A percentile compares a stretch with the other conserved stretches of the same genome.
phyloP scores from a whole-genome alignment of 2,329 filamentous ascomycete species.

The Niveomyces coronatus region DNA sequence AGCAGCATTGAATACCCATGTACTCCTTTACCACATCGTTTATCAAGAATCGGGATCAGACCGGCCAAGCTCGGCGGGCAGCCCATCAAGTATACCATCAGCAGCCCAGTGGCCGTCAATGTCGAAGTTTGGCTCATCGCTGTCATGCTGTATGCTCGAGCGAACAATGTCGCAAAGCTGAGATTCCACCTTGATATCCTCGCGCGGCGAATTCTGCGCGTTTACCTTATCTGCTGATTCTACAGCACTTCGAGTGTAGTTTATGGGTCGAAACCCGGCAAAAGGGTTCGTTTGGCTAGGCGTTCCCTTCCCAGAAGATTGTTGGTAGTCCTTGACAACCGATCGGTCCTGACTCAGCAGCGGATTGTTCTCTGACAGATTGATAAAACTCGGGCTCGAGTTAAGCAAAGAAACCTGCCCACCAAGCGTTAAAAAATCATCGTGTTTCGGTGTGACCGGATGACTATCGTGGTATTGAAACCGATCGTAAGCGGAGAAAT shows the following conservation, averaged over 20 bases:
- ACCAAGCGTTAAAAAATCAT: conserved; percentile 6
- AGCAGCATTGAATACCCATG: background rate
- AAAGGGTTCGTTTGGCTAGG: conserved; percentile 15
- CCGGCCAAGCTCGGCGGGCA: conserved; percentile 1
- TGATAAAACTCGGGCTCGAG: conserved; percentile 5
- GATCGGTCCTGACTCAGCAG: conserved; percentile 6
- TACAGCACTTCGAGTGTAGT: conserved; percentile 14
- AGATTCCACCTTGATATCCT: conserved; percentile 17
- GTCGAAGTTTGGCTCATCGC: conserved; percentile 1
- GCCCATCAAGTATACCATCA: background rate
- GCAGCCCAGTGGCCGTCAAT: conserved; percentile 4
- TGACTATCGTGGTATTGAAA: background rate
- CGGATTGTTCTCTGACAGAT: conserved; percentile 8
- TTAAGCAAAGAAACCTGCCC: conserved; percentile 4
- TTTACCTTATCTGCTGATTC: conserved; percentile 13
- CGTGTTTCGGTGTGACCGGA: conserved; percentile 4
- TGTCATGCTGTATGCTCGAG: background rate
- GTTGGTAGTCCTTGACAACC: conserved; percentile 16
- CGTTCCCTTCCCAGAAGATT: conserved; percentile 9
- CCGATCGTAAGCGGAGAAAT: conserved; percentile 7
- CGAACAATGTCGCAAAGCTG: conserved; percentile 16
- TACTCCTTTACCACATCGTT: background rate
- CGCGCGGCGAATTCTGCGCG: conserved; percentile 7
- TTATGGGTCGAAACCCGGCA: conserved; percentile 22
- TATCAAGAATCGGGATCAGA: background rate